Base-by-base conservation (phyloP, 768 basidiomycete genomes). In the Lactarius akahatsu region DNA sequence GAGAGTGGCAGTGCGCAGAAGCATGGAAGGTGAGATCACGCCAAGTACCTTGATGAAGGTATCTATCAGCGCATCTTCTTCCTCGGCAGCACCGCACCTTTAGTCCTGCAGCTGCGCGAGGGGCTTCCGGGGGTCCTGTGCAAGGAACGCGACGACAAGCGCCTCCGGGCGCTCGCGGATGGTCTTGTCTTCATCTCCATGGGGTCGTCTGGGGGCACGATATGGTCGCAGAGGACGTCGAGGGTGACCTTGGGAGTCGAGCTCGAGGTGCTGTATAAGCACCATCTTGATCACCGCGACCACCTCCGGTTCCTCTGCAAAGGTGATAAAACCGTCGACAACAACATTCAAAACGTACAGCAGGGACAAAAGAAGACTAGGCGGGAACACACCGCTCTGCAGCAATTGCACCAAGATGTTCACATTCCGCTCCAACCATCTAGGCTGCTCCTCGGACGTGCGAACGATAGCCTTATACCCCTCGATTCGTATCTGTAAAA, bases 341-440 rank as follows among this genome's bases (percentile, higher is more conserved):
- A 38, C n/a, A 4, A 34, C 40, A 40, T 57, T 41, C 0, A 60
- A 36, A 20, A 47, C 16, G 23, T 23, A 5, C 8, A 6, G 23
- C 34, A 10, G 13, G 18, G 32, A 34, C 0, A 34, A 10, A 34
- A 34, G 34, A 34, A 34, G 34, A 34, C 4, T 4, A 40, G 36
- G 26, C 4, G n/a, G 45, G 34, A 23, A 62, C 87, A 74, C 72
- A 90, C 89, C 89, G 70, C 86, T 88, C 73, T 90, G 90, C 13
- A 91, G 79, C 20, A 91, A 76, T 68, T 91, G 89, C 23, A 91
- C 79, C 23, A 91, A 78, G 2, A 91, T 90, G 74, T 91, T 89
- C 5, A 86, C 84, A 73, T 91, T 91, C 69, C 89, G 77, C 74
- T 85, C 86, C 59, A 90, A 80, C 83, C 83, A 86, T 71, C 82